Base-by-base conservation (phyloP, 2,329 filamentous ascomycete genomes). In the Pseudocercospora vitis region DNA sequence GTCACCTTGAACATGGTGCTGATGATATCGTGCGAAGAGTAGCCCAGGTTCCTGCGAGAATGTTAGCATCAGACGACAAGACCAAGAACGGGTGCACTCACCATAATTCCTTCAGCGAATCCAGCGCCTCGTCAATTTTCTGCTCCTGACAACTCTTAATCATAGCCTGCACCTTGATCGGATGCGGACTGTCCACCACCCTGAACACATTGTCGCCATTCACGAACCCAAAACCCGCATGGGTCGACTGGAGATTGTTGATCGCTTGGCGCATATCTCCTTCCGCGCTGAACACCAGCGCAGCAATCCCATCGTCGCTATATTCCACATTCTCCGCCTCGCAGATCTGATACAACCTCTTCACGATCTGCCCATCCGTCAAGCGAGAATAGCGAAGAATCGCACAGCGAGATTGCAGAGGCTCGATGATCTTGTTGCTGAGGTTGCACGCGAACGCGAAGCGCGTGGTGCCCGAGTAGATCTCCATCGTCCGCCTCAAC, bases 381-480 rank as follows among this genome's bases (percentile, higher is more conserved):
- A 99, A 80, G 52, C 92, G 87, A 26, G 91, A 86, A 73, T 96
- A 99, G 55, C 94, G 87, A 51, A 99, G 81, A 69, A 99, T 97
- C 16, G 94, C 94, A 71, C 94, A 99, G 65, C 94, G 85, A 14
- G 91, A 96, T 73, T 99, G 94, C 48, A 99, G 79, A n/a, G 94
- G 94, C 73, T 99, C 94, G 72, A 99, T 99, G 70, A 99, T 97
- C 76, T 97, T 99, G 78, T 97, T 99, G 58, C 88, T 94, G 76
- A 96, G 90, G 72, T 99, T 99, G 79, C 94, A 99, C 2, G 94
- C 94, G 68, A 99, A 99, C 0, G 94, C 94, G 68, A 99, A 99
- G 54, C 94, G 83, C 2, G 94, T 99, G 1, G 94, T 99, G 59
- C 91, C 87, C 35, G 90, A 95, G 76, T 97, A 97, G 48, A 97